Base-by-base conservation (phyloP, 305 asterid genomes). In the Ilex paraguariensis region DNA sequence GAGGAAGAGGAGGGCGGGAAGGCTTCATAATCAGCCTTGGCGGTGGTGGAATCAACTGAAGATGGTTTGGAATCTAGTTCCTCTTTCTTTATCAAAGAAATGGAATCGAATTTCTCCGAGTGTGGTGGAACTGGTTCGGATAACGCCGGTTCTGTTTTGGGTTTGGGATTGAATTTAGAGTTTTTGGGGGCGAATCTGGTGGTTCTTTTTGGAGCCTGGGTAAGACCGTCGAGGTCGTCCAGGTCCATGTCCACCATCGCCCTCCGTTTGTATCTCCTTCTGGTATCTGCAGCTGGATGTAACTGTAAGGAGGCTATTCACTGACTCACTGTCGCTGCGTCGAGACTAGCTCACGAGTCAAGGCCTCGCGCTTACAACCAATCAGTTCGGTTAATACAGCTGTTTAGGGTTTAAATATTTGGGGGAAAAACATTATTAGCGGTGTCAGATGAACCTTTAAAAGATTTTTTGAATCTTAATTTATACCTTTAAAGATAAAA, bases 141-240 rank as follows among this genome's bases (percentile, higher is more conserved):
- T 46, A 57, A 61, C n/a, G 67, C 54, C 46, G 64, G 67, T 72
- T 81, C 74, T 15, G 71, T 44, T 74, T 85, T 73, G 61, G 80
- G 54, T 63, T 49, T 68, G 49, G 81, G 81, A 70, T 67, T 71
- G 57, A 67, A 40, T 66, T 70, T 87, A 44, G 89, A 72, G 71
- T 83, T 85, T 76, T 84, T 86, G 31, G 97, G 95, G 13, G 81
- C 88, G 67, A 84, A 89, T 21, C 82, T 81, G 42, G 79, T 13
- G 60, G 77, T 60, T 64, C 85, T 71, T 57, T 53, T 14, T 28
- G 81, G 70, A 32, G 59, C 75, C 63, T 67, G 65, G 44, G 54
- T 60, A 32, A 85, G 73, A 44, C 54, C 83, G 40, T 68, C 84
- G 56, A 83, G 66, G 31, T 84, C 88, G 44, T 82, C 92, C 57